phyloP scores from a whole-genome alignment of 176 grass and related monocot genomes.

The Saccharum spontaneum region DNA sequence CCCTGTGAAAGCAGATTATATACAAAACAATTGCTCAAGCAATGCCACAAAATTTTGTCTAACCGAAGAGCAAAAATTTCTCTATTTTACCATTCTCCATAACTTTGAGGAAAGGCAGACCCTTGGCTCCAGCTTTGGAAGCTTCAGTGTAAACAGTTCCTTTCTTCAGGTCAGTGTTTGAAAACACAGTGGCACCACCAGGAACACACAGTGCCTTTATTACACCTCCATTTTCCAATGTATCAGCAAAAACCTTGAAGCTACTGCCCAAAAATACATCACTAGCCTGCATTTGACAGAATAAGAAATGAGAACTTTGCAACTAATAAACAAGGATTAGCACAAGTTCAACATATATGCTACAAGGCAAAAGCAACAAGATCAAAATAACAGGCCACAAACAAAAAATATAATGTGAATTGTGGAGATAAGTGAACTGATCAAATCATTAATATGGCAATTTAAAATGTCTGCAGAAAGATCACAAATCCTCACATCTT shows the following conservation, averaged over 20 bases:
- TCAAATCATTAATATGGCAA: constrained; percentile 7
- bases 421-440: constrained; percentile 2
- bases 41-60: background rate
- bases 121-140: constrained; percentile 95
- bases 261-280: constrained; percentile 57
- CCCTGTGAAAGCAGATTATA: constrained; percentile 44
- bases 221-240: constrained; percentile 68
- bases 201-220: constrained; percentile 82
- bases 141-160: constrained; percentile 80
- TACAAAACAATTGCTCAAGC: background rate
- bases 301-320: constrained; percentile 20
- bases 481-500: constrained; percentile 68
- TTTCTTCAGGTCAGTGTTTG: constrained; percentile 96
- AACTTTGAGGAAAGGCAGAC: constrained; percentile 93
- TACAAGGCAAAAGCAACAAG: background rate
- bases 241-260: constrained; percentile 96
- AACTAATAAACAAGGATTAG: background rate
- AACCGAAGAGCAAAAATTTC: background rate
- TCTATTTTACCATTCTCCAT: constrained; percentile 74
- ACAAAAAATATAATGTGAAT: constrained; percentile 11
- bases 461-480: constrained; percentile 24
- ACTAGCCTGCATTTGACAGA: constrained; percentile 69
- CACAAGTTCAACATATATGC: background rate
- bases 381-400: background rate
- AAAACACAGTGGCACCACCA: constrained; percentile 72